These are phyloP conservation scores for Neurospora cerealis DNA, from an alignment of 495 filamentous ascomycete species.

Conservation along the genomic window DNA sequence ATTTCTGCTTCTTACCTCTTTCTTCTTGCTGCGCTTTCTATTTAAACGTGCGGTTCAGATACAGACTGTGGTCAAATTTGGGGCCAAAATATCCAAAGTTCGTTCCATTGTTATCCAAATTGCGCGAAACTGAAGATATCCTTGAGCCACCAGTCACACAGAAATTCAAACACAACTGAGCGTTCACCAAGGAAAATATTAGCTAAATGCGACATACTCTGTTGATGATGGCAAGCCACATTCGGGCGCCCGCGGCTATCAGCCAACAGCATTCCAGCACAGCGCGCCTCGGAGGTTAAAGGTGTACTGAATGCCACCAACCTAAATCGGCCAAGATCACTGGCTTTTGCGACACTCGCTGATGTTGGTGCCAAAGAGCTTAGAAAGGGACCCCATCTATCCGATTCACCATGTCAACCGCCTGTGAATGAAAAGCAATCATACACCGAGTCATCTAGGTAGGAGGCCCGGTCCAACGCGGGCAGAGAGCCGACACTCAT, in stretches of 20 bases:
- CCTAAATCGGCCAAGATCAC: background rate
- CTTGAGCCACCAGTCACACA: background rate
- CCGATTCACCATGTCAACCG: background rate
- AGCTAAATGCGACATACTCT: background rate
- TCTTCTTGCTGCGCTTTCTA: too few relatives aligned
- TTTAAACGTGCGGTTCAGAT: too few relatives aligned
- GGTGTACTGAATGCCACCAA: background rate
- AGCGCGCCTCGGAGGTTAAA: background rate
- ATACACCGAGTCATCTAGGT: background rate
- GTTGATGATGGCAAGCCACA: background rate
- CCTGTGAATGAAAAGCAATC: background rate
- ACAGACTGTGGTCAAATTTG: too few relatives aligned
- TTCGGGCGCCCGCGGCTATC: background rate
- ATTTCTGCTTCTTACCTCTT: too few relatives aligned
- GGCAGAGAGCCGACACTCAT: background rate
- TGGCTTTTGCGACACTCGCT: background rate
- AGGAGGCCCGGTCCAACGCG: background rate
- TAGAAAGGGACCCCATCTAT: background rate
- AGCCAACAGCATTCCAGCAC: background rate
- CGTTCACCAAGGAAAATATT: background rate
- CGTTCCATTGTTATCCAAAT: too few relatives aligned
- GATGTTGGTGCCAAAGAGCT: background rate
- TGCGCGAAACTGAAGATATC: too few relatives aligned
- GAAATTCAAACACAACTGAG: background rate
- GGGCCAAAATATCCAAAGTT: too few relatives aligned